Percentiles rank a stretch among this genome's conserved stretches.
These are phyloP conservation scores for Termitomyces eurrhizus DNA, from an alignment of 768 basidiomycete species.

Conservation along the genomic window DNA sequence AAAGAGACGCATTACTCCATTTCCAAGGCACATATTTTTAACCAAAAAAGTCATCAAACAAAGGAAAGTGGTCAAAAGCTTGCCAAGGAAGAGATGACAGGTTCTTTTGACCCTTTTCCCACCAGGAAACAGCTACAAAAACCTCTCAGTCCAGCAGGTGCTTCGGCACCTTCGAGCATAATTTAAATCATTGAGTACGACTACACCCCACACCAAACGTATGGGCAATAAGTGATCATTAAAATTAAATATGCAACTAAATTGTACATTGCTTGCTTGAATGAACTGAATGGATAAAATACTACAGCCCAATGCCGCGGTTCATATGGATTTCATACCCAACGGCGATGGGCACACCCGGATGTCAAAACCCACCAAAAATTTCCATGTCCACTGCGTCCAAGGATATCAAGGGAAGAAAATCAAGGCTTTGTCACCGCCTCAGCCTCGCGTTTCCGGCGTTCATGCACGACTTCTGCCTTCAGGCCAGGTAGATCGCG, in stretches of 20 bases:
- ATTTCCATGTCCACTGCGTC: neutral
- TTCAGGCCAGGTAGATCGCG: slow-evolving; percentile 54
- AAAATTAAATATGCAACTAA: slow-evolving; percentile 14
- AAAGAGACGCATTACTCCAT: no score
- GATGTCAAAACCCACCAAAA: neutral
- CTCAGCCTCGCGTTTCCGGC: slow-evolving; percentile 14
- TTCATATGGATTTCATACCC: neutral
- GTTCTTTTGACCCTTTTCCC: no score
- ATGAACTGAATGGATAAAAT: neutral
- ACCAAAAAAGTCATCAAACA: no score
- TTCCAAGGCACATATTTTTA: no score
- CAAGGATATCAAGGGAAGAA: neutral
- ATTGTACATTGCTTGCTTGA: slow-evolving; percentile 14
- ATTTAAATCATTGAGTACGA: no score
- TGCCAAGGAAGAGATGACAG: no score
- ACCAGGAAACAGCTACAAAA: no score
- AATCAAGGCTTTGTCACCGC: neutral
- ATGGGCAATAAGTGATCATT: slow-evolving; percentile 8
- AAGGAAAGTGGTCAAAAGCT: no score
- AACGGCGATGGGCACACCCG: neutral
- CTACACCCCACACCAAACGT: neutral
- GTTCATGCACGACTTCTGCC: slow-evolving; percentile 37
- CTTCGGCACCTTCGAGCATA: no score
- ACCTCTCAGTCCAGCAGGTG: no score
- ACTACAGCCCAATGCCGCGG: slow-evolving; percentile 1